These are phyloP conservation scores for Phytophthora quininea DNA, from an alignment of 352 stramenopile genomes.

Conservation along the genomic window DNA sequence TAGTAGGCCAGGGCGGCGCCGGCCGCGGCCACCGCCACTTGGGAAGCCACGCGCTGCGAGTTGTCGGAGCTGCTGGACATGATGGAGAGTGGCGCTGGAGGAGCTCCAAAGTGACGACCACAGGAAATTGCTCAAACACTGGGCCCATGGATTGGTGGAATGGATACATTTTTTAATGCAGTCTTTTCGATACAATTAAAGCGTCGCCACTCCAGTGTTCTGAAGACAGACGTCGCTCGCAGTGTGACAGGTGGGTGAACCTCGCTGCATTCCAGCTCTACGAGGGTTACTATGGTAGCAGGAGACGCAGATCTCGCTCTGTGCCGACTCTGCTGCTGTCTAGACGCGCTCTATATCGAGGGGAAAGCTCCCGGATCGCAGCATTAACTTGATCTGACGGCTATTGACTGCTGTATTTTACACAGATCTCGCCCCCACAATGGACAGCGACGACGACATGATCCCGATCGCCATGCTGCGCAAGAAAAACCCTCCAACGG, in stretches of 20 bases:
- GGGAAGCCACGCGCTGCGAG: conserved; percentile 44
- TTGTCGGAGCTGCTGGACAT: conserved; percentile 23
- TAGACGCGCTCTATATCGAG: not conserved
- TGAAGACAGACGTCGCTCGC: no score
- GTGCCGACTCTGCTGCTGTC: not conserved
- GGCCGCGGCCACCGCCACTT: conserved; percentile 62
- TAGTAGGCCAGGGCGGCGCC: conserved; percentile 68
- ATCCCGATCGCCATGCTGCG: conserved; percentile 75
- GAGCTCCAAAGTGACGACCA: conserved; percentile 3
- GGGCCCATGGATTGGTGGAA: not conserved
- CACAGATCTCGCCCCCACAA: conserved; percentile 16
- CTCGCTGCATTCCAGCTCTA: no score
- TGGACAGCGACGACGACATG: conserved; percentile 81
- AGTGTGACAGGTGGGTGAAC: not conserved
- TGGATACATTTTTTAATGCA: not conserved
- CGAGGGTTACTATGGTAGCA: no score
- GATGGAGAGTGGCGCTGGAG: conserved; percentile 7
- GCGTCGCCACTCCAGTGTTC: not conserved
- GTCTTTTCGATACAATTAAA: not conserved
- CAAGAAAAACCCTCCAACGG: conserved; percentile 50
- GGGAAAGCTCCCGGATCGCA: conserved; percentile 3
- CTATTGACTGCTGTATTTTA: not conserved
- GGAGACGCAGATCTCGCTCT: not conserved
- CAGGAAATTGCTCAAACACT: conserved; percentile 27
- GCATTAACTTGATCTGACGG: conserved; percentile 2